Evolutionary conservation across 2,329 filamentous ascomycete genomes (phyloP).

Genomic region (Capronia americana): DNA sequence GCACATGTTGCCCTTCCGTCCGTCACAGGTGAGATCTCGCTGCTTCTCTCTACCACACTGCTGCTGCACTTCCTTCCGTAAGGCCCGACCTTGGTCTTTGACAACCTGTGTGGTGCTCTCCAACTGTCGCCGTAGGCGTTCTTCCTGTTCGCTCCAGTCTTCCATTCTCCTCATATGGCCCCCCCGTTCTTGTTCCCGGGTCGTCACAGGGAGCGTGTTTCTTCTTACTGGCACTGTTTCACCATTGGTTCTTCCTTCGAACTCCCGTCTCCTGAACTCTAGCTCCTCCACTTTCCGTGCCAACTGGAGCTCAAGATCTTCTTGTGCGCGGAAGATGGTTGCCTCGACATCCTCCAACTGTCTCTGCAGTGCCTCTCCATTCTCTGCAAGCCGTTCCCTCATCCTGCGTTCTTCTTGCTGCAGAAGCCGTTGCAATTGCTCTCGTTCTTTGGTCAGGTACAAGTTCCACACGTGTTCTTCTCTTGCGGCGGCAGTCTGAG

Average conservation of each 20-base stretch:
- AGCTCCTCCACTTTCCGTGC: slow-evolving; percentile 3
- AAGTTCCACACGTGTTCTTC: slow-evolving; percentile 5
- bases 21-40: no score
- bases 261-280: background rate
- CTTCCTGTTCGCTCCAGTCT: no score
- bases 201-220: no score
- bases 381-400: background rate
- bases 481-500: slow-evolving; percentile 2
- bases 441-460: background rate
- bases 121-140: no score
- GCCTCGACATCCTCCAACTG: slow-evolving; percentile 2
- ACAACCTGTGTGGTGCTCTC: no score
- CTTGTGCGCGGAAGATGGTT: background rate
- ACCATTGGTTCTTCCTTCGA: background rate
- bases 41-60: no score
- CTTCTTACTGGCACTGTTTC: no score
- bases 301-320: background rate
- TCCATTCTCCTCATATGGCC: no score
- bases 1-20: no score
- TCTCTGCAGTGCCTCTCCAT: background rate
- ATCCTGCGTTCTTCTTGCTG: background rate
- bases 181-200: no score
- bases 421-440: background rate
- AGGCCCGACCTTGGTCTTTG: no score
- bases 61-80: no score